Evolutionary conservation across 78 protist genomes (phyloP), one percentile per base, ranked within the genome.

Genomic region (Neovahlkampfia damariscottae): DNA sequence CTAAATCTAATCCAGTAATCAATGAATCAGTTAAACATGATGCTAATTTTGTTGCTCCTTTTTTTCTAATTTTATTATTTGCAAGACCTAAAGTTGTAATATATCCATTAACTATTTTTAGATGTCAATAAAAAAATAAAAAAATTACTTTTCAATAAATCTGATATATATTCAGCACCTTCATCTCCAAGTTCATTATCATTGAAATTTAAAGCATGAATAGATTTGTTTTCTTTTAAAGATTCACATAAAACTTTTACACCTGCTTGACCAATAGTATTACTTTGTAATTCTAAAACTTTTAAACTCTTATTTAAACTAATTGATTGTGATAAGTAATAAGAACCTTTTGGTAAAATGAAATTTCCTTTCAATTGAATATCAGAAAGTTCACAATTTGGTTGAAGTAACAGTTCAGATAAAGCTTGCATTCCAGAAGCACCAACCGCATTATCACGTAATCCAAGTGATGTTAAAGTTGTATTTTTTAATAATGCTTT

Each of bases 181-280:
- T 69, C 72, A 69, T 69, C 72, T 69, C 72, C 72, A 50, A 50
- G 62, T 50, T 50, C 62, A 50, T 50, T 50, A 50, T 50, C 62
- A 19, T 50, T 50, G 62, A 50, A 50, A 19, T 50, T 50, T 19
- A 50, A 19, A 19, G 62, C 62, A 19, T 50, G 62, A 50, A 50
- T 19, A 19, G 34, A n/a, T 50, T 50, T 19, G 19, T 50, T 50
- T n/a, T 19, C 19, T n/a, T 19, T n/a, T n/a, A 50, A 19, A 50
- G 62, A 19, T 19, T 50, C 62, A 50, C 62, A 50, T n/a, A 50
- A n/a, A 50, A 50, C 19, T n/a, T 19, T 19, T n/a, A 19, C 62
- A 50, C 62, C 62, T n/a, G 19, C 34, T 19, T 19, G 62, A 50
- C 62, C 62, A 50, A 50, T 50, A 19, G 19, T 19, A 19, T 50